Percentiles rank a stretch among this genome's conserved stretches.
Evolutionary conservation across 2,329 filamentous ascomycete species (phyloP).

Genomic region (Alternaria alternata): DNA sequence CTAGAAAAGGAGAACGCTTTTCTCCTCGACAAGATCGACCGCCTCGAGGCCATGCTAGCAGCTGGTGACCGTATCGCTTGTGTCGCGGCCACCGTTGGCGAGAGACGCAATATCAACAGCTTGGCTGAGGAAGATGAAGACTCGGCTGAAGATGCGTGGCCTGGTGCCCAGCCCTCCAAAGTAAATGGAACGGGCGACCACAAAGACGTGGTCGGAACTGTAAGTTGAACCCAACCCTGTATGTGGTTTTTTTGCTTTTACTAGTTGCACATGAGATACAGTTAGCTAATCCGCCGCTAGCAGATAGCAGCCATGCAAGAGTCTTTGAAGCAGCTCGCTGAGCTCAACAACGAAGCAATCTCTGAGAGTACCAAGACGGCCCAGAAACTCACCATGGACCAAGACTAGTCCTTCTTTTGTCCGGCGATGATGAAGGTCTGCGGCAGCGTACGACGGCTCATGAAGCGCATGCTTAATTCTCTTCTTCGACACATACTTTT

Average conservation of each 20-base stretch:
- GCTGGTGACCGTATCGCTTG: conserved; percentile 48
- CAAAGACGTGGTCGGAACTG: conserved; percentile 46
- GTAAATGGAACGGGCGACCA: conserved; percentile 15
- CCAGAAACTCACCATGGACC: conserved; percentile 39
- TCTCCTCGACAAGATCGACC: conserved; percentile 45
- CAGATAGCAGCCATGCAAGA: conserved; percentile 52
- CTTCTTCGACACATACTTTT: neutral
- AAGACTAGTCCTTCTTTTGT: conserved; percentile 26
- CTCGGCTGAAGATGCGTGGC: conserved; percentile 15
- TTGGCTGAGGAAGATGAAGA: conserved; percentile 42
- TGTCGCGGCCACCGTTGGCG: conserved; percentile 45
- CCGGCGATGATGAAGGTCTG: neutral
- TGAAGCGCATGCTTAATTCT: conserved; percentile 3
- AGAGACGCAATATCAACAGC: conserved; percentile 44
- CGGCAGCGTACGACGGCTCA: neutral
- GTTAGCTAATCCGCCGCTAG: conserved; percentile 43
- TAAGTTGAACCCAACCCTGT: conserved; percentile 34
- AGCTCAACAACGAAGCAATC: conserved; percentile 48
- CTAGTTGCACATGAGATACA: neutral
- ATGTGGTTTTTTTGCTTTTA: conserved; percentile 3
- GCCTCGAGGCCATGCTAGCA: conserved; percentile 45
- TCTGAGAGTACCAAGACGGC: conserved; percentile 45
- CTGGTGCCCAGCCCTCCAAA: conserved; percentile 10
- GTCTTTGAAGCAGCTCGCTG: conserved; percentile 45
- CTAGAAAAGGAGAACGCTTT: conserved; percentile 43